phyloP scores from a whole-genome alignment of 1,284 basidiomycete genomes.

The Ustilago xerochloae region DNA sequence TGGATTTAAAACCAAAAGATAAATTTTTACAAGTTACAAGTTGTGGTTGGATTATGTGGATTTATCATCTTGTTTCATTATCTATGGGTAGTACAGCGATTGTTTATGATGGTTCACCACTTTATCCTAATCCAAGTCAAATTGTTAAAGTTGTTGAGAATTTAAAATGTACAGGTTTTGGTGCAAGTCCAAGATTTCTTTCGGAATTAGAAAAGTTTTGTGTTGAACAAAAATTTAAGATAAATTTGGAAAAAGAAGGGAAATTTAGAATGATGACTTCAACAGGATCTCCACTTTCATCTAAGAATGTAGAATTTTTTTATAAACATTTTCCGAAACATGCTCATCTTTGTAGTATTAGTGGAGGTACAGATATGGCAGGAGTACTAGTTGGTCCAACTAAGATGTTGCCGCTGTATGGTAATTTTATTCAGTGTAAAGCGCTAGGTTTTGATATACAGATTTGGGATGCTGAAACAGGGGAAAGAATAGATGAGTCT shows the following conservation, averaged over 20 bases:
- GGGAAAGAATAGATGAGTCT: slow-evolving; percentile 44
- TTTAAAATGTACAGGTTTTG: slow-evolving; percentile 60
- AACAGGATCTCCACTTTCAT: slow-evolving; percentile 64
- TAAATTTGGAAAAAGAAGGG: slow-evolving; percentile 33
- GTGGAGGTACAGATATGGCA: slow-evolving; percentile 66
- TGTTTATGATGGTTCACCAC: slow-evolving; percentile 66
- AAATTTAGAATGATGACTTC: slow-evolving; percentile 61
- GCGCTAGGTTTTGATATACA: slow-evolving; percentile 63
- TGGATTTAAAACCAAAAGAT: slow-evolving; percentile 55
- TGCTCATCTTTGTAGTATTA: slow-evolving; percentile 48
- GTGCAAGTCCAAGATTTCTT: slow-evolving; percentile 59
- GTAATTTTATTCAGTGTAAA: slow-evolving; percentile 64
- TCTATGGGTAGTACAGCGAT: slow-evolving; percentile 59
- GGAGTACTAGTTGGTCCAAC: slow-evolving; percentile 58
- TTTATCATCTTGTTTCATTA: slow-evolving; percentile 57
- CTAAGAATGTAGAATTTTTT: slow-evolving; percentile 58
- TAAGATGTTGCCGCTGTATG: slow-evolving; percentile 60
- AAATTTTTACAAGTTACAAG: slow-evolving; percentile 63
- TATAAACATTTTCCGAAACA: slow-evolving; percentile 48
- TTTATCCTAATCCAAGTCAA: slow-evolving; percentile 59
- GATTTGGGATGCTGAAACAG: slow-evolving; percentile 51
- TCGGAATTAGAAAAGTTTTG: slow-evolving; percentile 46
- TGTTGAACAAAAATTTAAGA: slow-evolving; percentile 9
- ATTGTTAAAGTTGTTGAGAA: slow-evolving; percentile 59
- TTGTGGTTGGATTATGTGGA: slow-evolving; percentile 67